Evolutionary conservation across 116 monocot genomes (phyloP).

Genomic region (Zostera marina): DNA sequence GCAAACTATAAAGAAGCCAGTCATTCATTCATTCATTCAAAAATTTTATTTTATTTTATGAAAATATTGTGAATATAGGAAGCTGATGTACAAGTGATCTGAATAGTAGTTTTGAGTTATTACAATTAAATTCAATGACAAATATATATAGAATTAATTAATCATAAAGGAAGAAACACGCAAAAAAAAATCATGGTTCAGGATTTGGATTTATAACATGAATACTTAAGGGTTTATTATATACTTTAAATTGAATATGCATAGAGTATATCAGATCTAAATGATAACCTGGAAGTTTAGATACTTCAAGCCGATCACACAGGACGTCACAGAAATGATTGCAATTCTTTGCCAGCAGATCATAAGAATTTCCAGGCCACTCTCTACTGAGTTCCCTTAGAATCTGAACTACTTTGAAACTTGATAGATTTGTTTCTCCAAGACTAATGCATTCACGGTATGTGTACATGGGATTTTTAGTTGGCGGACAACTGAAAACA

Average conservation of each 20-base stretch:
- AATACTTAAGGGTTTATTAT: not conserved
- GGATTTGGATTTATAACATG: not conserved
- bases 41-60: no score
- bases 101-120: no score
- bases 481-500: conserved; percentile 71
- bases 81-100: no score
- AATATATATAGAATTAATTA: no score
- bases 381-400: conserved; percentile 71
- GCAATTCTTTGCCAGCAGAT: conserved; percentile 79
- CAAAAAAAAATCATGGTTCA: not conserved
- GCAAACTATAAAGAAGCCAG: no score
- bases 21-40: no score
- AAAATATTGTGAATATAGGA: no score
- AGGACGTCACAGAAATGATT: conserved; percentile 87
- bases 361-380: conserved; percentile 87
- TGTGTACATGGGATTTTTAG: conserved; percentile 93
- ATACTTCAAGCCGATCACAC: conserved; percentile 63
- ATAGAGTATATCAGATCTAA: not conserved
- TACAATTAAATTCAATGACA: no score
- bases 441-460: conserved; percentile 69
- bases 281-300: conserved; percentile 67
- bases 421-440: conserved; percentile 57
- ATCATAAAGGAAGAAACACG: no score
- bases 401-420: conserved; percentile 51
- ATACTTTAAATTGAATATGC: not conserved